Conservation (phyloP, 495 filamentous ascomycete genomes). For the Penicillium samsonianum region DNA sequence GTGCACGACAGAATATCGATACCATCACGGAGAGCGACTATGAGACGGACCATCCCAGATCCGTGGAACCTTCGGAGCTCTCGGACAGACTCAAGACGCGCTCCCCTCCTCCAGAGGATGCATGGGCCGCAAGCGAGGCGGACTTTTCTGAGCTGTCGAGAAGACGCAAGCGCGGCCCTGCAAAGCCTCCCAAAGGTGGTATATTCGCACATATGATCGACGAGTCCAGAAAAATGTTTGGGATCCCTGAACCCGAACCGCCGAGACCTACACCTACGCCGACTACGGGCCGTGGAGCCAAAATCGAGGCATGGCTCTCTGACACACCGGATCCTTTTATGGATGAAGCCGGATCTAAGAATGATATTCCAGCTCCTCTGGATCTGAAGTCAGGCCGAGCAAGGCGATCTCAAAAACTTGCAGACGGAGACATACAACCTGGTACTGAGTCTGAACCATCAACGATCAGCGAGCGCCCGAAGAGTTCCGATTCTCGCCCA, state of each 20-base stretch:
- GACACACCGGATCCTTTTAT: conserved; percentile 72
- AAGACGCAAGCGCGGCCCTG: conserved; percentile 38
- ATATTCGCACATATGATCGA: conserved; percentile 52
- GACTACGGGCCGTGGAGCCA: conserved; percentile 37
- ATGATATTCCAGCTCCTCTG: conserved; percentile 48
- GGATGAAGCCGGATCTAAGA: conserved; percentile 45
- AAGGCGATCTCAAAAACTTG: conserved; percentile 30
- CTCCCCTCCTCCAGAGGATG: conserved; percentile 35
- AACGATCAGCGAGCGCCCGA: conserved; percentile 29
- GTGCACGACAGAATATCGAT: conserved; percentile 20
- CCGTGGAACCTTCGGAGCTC: conserved; percentile 25
- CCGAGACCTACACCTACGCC: conserved; percentile 45
- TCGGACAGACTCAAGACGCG: conserved; percentile 28
- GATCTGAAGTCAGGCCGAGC: conserved; percentile 40
- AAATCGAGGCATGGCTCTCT: conserved; percentile 79
- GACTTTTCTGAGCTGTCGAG: conserved; percentile 49
- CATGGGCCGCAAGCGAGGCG: conserved; percentile 47
- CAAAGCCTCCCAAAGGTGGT: conserved; percentile 48
- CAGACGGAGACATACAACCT: conserved; percentile 20
- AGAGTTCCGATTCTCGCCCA: conserved; percentile 21
- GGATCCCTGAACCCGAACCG: conserved; percentile 53
- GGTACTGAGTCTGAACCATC: conserved; percentile 26
- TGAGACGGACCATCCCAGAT: conserved; percentile 22
- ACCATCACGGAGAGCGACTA: conserved; percentile 28
- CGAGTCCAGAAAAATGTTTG: conserved; percentile 57